Conservation (phyloP, 2,329 filamentous ascomycete genomes). For the Clonostachys solani region DNA sequence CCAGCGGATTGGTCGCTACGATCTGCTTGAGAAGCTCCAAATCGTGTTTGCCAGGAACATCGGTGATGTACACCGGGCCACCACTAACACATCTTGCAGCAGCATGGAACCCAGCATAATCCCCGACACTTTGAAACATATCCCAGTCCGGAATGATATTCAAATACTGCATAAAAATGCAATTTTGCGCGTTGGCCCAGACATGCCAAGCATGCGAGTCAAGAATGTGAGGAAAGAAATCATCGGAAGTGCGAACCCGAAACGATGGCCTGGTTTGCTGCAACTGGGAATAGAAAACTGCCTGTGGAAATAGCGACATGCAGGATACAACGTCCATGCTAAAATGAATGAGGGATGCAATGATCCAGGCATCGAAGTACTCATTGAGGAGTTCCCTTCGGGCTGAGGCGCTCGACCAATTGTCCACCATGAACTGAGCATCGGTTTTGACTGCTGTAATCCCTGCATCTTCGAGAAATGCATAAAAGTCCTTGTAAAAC, state of each 20-base stretch:
- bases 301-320: slow-evolving; percentile 88
- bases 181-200: slow-evolving; percentile 90
- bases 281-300: slow-evolving; percentile 80
- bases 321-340: slow-evolving; percentile 78
- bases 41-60: slow-evolving; percentile 79
- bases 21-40: slow-evolving; percentile 73
- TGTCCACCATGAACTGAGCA: slow-evolving; percentile 84
- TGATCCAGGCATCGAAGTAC: slow-evolving; percentile 84
- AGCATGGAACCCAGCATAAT: slow-evolving; percentile 79
- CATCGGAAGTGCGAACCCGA: slow-evolving; percentile 79
- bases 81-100: slow-evolving; percentile 87
- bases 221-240: slow-evolving; percentile 84
- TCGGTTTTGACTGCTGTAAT: slow-evolving; percentile 91
- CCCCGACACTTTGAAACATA: slow-evolving; percentile 62
- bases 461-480: slow-evolving; percentile 68
- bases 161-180: slow-evolving; percentile 75
- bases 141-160: slow-evolving; percentile 84
- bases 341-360: slow-evolving; percentile 75
- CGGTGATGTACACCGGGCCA: slow-evolving; percentile 92
- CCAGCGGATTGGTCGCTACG: slow-evolving; percentile 67
- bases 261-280: slow-evolving; percentile 71
- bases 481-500: slow-evolving; percentile 91
- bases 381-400: slow-evolving; percentile 67
- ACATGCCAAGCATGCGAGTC: slow-evolving; percentile 91
- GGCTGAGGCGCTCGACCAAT: slow-evolving; percentile 61